Evolutionary conservation across 176 grass and related monocot genomes (phyloP), one percentile per base, ranked within the genome.

Genomic region (Cocos nucifera): DNA sequence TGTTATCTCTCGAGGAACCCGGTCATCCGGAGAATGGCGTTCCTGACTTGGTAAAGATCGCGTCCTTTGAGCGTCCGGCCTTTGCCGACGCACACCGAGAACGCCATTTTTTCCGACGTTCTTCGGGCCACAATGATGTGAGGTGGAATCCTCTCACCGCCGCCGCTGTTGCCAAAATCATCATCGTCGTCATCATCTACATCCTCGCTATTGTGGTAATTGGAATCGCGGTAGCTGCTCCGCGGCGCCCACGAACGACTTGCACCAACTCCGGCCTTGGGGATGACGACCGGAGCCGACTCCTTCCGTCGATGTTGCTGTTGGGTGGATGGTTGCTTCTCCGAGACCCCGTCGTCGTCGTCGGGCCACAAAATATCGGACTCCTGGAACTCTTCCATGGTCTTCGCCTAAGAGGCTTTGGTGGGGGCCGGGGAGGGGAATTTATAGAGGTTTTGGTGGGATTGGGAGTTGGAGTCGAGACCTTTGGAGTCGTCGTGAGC

Each of bases 31-130:
- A 90, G 92, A 6, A 85, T 75, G 58, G 64, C 60, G 69, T 87
- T 86, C 60, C 87, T 72, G 49, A 79, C 68, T 17, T 77, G 61
- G 2, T 61, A 55, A 24, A 96, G 87, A 71, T 96, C 83, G 5
- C 80, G 35, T 2, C 92, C 92, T 79, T 96, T 96, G 59, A 85
- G 86, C 67, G 86, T 96, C 69, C 92, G 73, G 14, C 92, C 87
- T 20, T 80, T 82, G 5, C 92, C 92, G 24, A 73, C 28, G 59
- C 78, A 85, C 69, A 96, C 82, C 64, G 86, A 90, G 72, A 63
- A 85, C 3, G 75, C 78, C 71, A 69, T 71, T 58, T 65, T 72
- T 0, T 63, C 71, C 0, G 15, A 35, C 4, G 60, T 48, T 70
- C 77, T 67, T 24, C 69, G 26, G 0, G 52, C 69, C 0, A 70